A percentile compares a stretch with the other conserved stretches of the same genome.
Conservation (phyloP, 2,329 filamentous ascomycete species). For the Pseudogymnoascus pannorum region DNA sequence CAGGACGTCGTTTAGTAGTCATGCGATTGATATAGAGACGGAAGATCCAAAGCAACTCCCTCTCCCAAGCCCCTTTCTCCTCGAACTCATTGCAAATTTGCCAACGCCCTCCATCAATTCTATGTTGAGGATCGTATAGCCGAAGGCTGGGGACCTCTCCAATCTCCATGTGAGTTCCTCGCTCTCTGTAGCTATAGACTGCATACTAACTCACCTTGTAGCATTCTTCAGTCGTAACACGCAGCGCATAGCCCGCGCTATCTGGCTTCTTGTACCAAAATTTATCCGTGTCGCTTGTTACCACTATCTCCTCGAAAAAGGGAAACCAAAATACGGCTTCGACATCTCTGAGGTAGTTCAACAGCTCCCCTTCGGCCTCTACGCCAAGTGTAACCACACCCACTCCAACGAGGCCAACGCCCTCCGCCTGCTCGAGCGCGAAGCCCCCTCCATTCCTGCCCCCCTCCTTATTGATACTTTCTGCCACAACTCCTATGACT, state of each 20-base stretch:
- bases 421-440: background rate
- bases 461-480: background rate
- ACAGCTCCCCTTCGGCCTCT: background rate
- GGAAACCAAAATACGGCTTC: background rate
- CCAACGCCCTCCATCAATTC: background rate
- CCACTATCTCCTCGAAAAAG: background rate
- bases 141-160: background rate
- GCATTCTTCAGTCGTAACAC: background rate
- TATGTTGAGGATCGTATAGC: background rate
- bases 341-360: background rate
- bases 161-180: background rate
- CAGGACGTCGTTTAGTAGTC: background rate
- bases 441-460: background rate
- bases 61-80: background rate
- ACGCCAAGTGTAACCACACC: background rate
- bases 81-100: background rate
- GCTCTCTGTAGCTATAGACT: too few relatives aligned
- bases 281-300: background rate
- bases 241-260: background rate
- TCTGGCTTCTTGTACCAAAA: background rate
- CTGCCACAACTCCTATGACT: background rate
- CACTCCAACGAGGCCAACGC: background rate
- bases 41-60: background rate
- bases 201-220: background rate
- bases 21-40: background rate